A percentile compares a stretch with the other conserved stretches of the same genome.
Evolutionary conservation across 2,329 filamentous ascomycete genomes (phyloP).

Genomic region (Akanthomyces dipterigenus): DNA sequence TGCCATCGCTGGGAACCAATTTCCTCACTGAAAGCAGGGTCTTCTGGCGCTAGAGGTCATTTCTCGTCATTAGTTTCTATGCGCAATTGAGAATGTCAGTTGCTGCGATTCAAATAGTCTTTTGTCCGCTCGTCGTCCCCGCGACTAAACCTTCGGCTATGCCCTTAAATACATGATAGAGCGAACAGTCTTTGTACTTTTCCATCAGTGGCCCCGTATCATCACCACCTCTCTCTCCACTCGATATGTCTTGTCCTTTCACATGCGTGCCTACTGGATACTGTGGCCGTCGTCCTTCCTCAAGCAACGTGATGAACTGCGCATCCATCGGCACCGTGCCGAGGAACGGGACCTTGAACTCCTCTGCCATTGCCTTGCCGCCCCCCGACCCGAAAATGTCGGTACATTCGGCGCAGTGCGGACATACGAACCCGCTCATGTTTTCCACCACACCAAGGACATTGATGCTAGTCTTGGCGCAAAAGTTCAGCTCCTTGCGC

Average conservation of each 20-base stretch:
- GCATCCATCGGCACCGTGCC: slow-evolving; percentile 89
- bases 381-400: slow-evolving; percentile 91
- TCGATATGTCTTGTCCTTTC: slow-evolving; percentile 48
- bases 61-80: not conserved
- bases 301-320: slow-evolving; percentile 80
- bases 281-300: slow-evolving; percentile 58
- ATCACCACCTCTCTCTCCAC: slow-evolving; percentile 16
- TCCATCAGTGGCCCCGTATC: slow-evolving; percentile 47
- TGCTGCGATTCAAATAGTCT: not conserved
- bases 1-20: not conserved
- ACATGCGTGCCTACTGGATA: slow-evolving; percentile 64
- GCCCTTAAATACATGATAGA: slow-evolving; percentile 60
- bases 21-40: not conserved
- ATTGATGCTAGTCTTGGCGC: slow-evolving; percentile 70
- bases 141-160: slow-evolving; percentile 46
- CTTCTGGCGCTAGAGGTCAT: not conserved
- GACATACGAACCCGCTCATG: slow-evolving; percentile 89
- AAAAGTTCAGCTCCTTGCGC: slow-evolving; percentile 91
- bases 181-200: slow-evolving; percentile 66
- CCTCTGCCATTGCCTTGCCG: slow-evolving; percentile 78
- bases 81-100: too few relatives aligned
- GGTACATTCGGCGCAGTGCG: slow-evolving; percentile 75
- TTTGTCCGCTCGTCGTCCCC: slow-evolving; percentile 14
- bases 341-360: slow-evolving; percentile 77
- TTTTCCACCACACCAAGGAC: slow-evolving; percentile 93